Base-by-base conservation (phyloP, 768 basidiomycete genomes). In the Calocybe cyanea region DNA sequence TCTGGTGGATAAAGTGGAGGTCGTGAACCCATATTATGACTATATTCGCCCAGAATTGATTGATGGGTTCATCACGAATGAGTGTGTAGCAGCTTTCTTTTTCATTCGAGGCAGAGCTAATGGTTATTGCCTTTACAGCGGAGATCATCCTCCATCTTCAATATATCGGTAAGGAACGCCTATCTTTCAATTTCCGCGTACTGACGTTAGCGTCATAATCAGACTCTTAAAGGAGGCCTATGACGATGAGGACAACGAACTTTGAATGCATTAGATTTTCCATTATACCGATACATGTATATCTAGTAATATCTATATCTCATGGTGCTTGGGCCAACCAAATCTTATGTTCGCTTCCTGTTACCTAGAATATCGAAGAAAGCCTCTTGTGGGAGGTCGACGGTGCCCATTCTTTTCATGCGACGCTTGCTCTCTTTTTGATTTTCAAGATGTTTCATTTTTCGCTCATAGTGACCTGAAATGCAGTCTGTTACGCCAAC, bases 21-120 rank as follows among this genome's bases (percentile, higher is more conserved):
- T 95, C 7, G 71, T 94, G 36, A 95, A 94, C 61, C 93, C 94
- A n/a, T 92, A 89, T 62, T 98, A 88, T 61, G 96, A 99, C 66
- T 94, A 95, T 65, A 87, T 99, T 32, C 77, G 82, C 42, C 93
- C 93, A 17, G 93, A 97, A 60, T 67, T 97, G 52, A 81, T 99
- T 45, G 87, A 92, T 59, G 87, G 91, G 10, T 95, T 90, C 64
- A 89, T 99, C 57, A 97, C 93, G 10, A 98, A 99, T 55, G 90
- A 97, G 95, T 97, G 64, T 72, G 94, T 73, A 19, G 25, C 45
- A 36, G 49, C 66, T 25, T 38, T 41, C 7, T 41, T 35, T 41
- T 23, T n/a, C n/a, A n/a, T n/a, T 25, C 15, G 17, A 10, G 15
- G n/a, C 14, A 24, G 48, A 49, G 14, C 56, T 53, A 17, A 49